Conservation (phyloP, 805 yeast species). For the Wickerhamiella qilinensis region DNA sequence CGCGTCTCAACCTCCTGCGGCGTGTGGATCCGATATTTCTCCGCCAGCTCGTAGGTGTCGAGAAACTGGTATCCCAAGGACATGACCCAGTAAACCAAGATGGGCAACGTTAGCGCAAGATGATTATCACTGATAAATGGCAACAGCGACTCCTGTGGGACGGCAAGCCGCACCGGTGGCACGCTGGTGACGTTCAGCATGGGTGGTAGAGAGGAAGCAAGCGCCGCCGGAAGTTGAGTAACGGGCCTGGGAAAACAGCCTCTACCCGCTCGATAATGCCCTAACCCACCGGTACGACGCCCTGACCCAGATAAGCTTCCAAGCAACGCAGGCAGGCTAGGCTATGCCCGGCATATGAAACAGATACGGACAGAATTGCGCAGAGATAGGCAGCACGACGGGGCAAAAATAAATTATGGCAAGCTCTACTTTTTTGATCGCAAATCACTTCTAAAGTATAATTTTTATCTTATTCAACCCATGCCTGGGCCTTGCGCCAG, state of each 20-base stretch:
- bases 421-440: too few relatives aligned
- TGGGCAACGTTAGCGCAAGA: conserved; percentile 58
- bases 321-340: too few relatives aligned
- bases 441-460: too few relatives aligned
- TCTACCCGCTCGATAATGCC: too few relatives aligned
- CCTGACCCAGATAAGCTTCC: not conserved
- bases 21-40: conserved; percentile 78
- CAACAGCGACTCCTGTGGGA: conserved; percentile 25
- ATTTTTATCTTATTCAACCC: too few relatives aligned
- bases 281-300: not conserved
- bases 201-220: not conserved
- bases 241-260: too few relatives aligned
- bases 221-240: too few relatives aligned
- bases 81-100: conserved; percentile 69
- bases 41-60: conserved; percentile 63
- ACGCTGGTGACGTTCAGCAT: not conserved
- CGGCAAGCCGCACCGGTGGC: conserved; percentile 3
- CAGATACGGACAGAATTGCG: too few relatives aligned
- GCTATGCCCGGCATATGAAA: too few relatives aligned
- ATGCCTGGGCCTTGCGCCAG: too few relatives aligned
- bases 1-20: conserved; percentile 65
- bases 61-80: conserved; percentile 59
- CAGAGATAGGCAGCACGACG: too few relatives aligned
- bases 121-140: conserved; percentile 55
- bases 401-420: too few relatives aligned